Base-by-base conservation (phyloP, 352 stramenopile species). In the Thalassiosira hispida region DNA sequence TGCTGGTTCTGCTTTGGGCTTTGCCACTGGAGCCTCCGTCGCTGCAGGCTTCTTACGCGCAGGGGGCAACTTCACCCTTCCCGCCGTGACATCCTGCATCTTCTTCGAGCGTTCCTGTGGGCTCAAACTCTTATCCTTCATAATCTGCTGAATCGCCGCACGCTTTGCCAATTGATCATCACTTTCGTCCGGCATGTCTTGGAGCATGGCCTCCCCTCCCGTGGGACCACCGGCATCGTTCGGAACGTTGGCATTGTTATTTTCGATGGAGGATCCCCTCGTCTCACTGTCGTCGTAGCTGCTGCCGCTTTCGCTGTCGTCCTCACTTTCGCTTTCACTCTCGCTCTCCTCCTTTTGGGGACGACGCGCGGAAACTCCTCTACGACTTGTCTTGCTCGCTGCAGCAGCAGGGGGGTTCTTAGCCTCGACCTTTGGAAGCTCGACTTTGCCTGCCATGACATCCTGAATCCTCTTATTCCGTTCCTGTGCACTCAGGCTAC, bases 401-500 rank as follows among this genome's bases (percentile, higher is more conserved):
- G n/a, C n/a, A n/a, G n/a, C 33, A 20, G 49, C 49, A 22, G 49
- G 22, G 20, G 2, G 38, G 5, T 47, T 47, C 38, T 14, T 47
- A 47, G 5, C n/a, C 38, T 47, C 38, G 5, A 72, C 51, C 16
- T 53, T 61, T 18, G 62, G 52, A 18, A 73, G 11, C 22, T 78
- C 69, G 2, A 82, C 65, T 27, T 18, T 72, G 0, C 70, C 63
- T 0, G 69, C 60, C 77, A 84, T 84, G 42, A 85, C 60, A 27
- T 78, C 49, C 31, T 85, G 77, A 35, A 81, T 81, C 40, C 71
- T 78, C 59, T 74, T 74, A 53, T 81, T 81, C 1, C 64, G 51
- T 16, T 85, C 77, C 2, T 52, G 25, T 2, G 42, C 49, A 69
- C 63, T 78, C 29, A 86, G 57, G 7, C 40, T 57, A 44, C 55